Base-by-base conservation (phyloP, 2,329 filamentous ascomycete species). In the Cordyceps militaris region DNA sequence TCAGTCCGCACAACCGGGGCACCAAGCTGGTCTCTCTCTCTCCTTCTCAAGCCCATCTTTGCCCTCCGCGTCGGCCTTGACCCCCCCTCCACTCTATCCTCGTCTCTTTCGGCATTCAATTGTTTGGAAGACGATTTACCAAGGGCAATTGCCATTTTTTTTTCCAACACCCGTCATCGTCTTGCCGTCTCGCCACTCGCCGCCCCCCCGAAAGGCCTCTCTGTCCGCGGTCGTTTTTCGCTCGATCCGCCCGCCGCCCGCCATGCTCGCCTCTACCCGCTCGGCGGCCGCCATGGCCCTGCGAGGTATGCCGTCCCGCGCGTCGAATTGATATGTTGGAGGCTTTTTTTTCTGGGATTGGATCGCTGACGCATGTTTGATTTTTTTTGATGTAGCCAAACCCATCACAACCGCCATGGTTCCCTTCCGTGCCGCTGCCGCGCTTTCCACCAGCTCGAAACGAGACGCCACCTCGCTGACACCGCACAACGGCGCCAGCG, bases 381-480 rank as follows among this genome's bases (percentile, higher is more conserved):
- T 40, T 42, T 42, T 36, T 46, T 59, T 56, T 21, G 56, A 47
- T 60, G 66, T 68, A 91, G 88, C 78, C 73, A 88, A 84, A 75
- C 87, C 88, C 63, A 74, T 81, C 63, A 74, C 81, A 56, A 77
- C 78, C 57, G 76, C 84, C 59, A 74, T 89, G 66, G 70, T 86
- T 60, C 82, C 85, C 63, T 83, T 85, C 72, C 80, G 85, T 71
- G 78, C 80, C 66, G 79, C 80, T 66, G 79, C 81, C 62, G 83
- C 84, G 65, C 79, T 82, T 65, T 80, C 90, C 66, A 87, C 87
- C 53, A 84, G 80, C 62, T 84, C 84, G 50, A 77, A 83, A 60
- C 80, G 83, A 67, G 86, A 83, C 68, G 86, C 87, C 61, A 79
- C 79, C 54, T 76, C 79, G 61, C 67, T 82, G 58, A 73, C 79